Percentiles rank a stretch among this genome's conserved stretches.
These are phyloP conservation scores for Marasmius oreades DNA, from an alignment of 1,284 basidiomycete genomes.

Conservation along the genomic window DNA sequence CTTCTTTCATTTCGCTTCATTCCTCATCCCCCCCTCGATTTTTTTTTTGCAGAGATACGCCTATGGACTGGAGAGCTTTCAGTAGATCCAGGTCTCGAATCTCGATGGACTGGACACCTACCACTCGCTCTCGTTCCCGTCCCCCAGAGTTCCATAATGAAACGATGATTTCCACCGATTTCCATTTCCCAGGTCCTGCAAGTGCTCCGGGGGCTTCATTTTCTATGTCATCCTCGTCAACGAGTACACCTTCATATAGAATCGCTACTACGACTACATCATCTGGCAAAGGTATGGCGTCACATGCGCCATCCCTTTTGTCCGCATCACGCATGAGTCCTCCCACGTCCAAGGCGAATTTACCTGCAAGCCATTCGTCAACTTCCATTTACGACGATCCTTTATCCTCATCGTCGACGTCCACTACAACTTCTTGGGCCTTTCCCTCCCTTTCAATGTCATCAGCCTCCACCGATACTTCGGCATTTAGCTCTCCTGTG, in stretches of 20 bases:
- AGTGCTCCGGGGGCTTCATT: constrained; percentile 15
- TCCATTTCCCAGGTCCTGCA: constrained; percentile 27
- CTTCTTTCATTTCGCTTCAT: constrained; percentile 4
- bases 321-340: constrained; percentile 3
- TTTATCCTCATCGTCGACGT: neutral
- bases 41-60: constrained; percentile 38
- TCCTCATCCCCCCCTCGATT: constrained; percentile 13
- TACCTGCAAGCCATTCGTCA: neutral
- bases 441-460: constrained; percentile 33
- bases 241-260: neutral
- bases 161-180: constrained; percentile 30
- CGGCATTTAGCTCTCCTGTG: constrained; percentile 46
- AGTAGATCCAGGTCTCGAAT: constrained; percentile 91
- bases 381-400: neutral
- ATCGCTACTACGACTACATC: neutral
- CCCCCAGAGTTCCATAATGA: constrained; percentile 43
- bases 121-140: constrained; percentile 71
- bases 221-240: constrained; percentile 21
- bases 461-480: constrained; percentile 34
- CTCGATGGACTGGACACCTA: constrained; percentile 80
- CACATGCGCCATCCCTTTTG: constrained; percentile 3
- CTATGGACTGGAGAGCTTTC: constrained; percentile 94
- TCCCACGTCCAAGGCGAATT: neutral
- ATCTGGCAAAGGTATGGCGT: constrained; percentile 2
- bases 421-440: constrained; percentile 16